A percentile compares a stretch with the other conserved stretches of the same genome.
These are phyloP conservation scores for Holtermanniella nyarrowii DNA, from an alignment of 768 basidiomycete genomes.

Conservation along the genomic window DNA sequence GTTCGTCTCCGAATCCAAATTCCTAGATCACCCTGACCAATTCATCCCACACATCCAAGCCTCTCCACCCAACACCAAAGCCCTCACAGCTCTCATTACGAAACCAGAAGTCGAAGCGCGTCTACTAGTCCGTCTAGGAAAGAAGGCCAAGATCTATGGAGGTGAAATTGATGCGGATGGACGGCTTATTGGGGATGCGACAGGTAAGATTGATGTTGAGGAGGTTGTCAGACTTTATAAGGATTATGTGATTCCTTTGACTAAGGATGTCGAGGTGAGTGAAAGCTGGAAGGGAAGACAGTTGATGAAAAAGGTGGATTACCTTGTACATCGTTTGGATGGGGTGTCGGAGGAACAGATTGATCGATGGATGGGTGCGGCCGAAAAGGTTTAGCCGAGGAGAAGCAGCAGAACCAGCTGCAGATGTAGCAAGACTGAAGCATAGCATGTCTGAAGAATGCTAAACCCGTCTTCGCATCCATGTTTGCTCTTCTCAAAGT, in stretches of 20 bases:
- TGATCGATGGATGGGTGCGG: conserved; percentile 48
- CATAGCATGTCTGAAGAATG: too few relatives aligned
- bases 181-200: conserved; percentile 31
- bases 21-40: conserved; percentile 66
- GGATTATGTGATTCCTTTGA: conserved; percentile 90
- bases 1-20: conserved; percentile 98
- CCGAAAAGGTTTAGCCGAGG: background rate
- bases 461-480: too few relatives aligned
- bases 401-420: too few relatives aligned
- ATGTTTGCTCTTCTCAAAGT: too few relatives aligned
- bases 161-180: conserved; percentile 57
- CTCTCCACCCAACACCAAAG: conserved; percentile 54
- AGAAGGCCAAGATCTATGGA: conserved; percentile 68
- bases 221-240: conserved; percentile 88
- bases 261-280: conserved; percentile 92
- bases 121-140: conserved; percentile 68
- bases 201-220: conserved; percentile 76
- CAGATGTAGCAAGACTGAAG: too few relatives aligned
- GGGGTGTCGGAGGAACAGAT: conserved; percentile 74
- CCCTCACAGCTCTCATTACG: conserved; percentile 80
- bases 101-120: conserved; percentile 90
- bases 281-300: background rate
- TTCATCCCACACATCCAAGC: conserved; percentile 86
- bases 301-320: conserved; percentile 65
- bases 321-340: conserved; percentile 79